Evolutionary conservation across 2,329 filamentous ascomycete species (phyloP).

Genomic region (Fonsecaea nubica): DNA sequence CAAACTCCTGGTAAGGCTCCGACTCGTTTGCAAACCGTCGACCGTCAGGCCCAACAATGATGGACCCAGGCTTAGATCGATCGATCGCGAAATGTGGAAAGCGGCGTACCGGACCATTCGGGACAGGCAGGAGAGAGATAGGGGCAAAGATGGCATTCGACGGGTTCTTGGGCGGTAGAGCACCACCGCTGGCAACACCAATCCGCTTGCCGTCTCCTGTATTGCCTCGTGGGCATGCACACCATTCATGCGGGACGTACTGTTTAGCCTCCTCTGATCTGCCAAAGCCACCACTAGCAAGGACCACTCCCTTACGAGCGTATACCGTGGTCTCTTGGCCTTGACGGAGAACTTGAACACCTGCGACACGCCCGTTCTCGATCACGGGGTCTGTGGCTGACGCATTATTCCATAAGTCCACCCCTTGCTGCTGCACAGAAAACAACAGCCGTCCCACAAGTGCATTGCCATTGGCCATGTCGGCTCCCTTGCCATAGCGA

Average conservation of each 20-base stretch:
- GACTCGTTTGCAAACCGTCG: constrained; percentile 27
- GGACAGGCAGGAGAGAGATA: constrained; percentile 10
- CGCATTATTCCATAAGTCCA: constrained; percentile 17
- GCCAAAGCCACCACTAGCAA: constrained; percentile 48
- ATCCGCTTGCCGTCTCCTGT: constrained; percentile 27
- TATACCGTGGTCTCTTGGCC: constrained; percentile 40
- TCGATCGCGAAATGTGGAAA: constrained; percentile 26
- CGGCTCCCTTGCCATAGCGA: constrained; percentile 22
- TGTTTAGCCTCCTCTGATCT: constrained; percentile 40
- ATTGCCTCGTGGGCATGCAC: constrained; percentile 42
- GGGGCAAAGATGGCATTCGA: constrained; percentile 22
- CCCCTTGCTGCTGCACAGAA: constrained; percentile 15
- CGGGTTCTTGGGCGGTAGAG: constrained; percentile 10
- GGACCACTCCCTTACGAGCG: constrained; percentile 43
- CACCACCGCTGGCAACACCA: constrained; percentile 14
- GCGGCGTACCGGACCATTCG: constrained; percentile 1
- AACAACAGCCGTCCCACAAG: constrained; percentile 24
- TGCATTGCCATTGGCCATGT: constrained; percentile 26
- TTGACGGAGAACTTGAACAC: constrained; percentile 26
- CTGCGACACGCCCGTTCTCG: constrained; percentile 39
- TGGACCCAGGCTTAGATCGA: constrained; percentile 22
- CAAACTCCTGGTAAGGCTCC: constrained; percentile 27
- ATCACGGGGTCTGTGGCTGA: constrained; percentile 10
- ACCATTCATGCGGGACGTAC: constrained; percentile 35
- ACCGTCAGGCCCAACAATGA: constrained; percentile 25